These are phyloP conservation scores for Trichocladium antarcticum DNA, from an alignment of 495 filamentous ascomycete species.

Conservation along the genomic window DNA sequence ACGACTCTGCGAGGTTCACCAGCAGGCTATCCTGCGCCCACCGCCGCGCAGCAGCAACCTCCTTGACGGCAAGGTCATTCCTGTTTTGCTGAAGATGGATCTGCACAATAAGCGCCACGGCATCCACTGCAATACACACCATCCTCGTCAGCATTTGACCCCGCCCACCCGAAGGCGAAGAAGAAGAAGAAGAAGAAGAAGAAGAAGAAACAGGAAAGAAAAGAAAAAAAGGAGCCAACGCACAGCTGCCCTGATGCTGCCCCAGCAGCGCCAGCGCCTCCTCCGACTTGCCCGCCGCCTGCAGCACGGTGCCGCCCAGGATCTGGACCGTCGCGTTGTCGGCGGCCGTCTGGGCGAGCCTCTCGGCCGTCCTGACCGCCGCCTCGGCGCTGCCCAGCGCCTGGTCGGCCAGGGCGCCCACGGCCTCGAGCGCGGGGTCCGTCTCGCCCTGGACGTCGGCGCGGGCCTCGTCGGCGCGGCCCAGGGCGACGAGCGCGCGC, in stretches of 20 bases:
- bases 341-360: slow-evolving; percentile 49
- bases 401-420: slow-evolving; percentile 66
- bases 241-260: slow-evolving; percentile 83
- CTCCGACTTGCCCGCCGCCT: slow-evolving; percentile 63
- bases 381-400: slow-evolving; percentile 46
- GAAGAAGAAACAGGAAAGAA: neutral
- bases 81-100: slow-evolving; percentile 88
- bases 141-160: neutral
- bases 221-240: slow-evolving; percentile 21
- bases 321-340: slow-evolving; percentile 79
- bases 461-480: slow-evolving; percentile 60
- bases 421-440: slow-evolving; percentile 65
- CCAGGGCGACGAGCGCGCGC: slow-evolving; percentile 71
- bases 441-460: slow-evolving; percentile 53
- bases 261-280: slow-evolving; percentile 68
- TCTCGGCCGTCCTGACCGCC: slow-evolving; percentile 52
- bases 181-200: neutral
- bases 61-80: slow-evolving; percentile 78
- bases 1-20: slow-evolving; percentile 89
- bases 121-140: slow-evolving; percentile 34
- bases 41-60: slow-evolving; percentile 75
- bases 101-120: slow-evolving; percentile 68
- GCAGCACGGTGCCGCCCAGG: slow-evolving; percentile 64
- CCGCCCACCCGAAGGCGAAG: neutral
- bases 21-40: slow-evolving; percentile 94